These are phyloP conservation scores for Candida succiphila DNA, from an alignment of 805 yeast species.

Conservation along the genomic window DNA sequence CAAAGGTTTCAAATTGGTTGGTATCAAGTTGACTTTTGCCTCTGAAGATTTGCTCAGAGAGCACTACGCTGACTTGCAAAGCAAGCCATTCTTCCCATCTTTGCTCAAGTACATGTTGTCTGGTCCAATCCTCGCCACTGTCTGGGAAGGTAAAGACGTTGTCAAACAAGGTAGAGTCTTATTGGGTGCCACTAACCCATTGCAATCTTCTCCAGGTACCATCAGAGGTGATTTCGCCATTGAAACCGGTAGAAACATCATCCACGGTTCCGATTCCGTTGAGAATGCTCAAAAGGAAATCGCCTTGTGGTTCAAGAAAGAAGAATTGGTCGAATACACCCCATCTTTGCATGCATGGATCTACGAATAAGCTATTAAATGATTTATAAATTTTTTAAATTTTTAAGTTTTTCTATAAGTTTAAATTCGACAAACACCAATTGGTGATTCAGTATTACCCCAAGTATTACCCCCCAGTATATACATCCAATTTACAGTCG, in stretches of 20 bases:
- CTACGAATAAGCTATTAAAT: constrained; percentile 64
- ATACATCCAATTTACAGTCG: no score
- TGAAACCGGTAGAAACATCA: constrained; percentile 98
- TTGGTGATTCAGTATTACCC: no score
- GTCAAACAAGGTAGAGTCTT: constrained; percentile 97
- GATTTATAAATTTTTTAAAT: no score
- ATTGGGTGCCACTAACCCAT: constrained; percentile 99
- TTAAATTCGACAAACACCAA: no score
- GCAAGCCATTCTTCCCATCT: constrained; percentile 97
- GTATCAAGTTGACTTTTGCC: constrained; percentile 84
- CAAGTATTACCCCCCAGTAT: no score
- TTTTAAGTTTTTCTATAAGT: no score
- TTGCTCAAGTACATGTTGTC: constrained; percentile 93
- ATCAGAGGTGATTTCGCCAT: constrained; percentile 98
- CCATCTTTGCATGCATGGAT: constrained; percentile 80
- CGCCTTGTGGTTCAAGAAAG: constrained; percentile 94
- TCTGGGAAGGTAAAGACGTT: constrained; percentile 99
- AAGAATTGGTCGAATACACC: constrained; percentile 90
- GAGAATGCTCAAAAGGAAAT: constrained; percentile 97
- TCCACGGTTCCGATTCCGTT: constrained; percentile 99
- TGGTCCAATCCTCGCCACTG: constrained; percentile 98
- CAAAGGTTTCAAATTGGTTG: constrained; percentile 97
- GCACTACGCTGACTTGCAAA: constrained; percentile 92
- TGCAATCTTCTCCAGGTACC: constrained; percentile 96
- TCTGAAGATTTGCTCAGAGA: constrained; percentile 78